These are phyloP conservation scores for Ephemerocybe angulata DNA, from an alignment of 768 basidiomycete genomes.

Conservation along the genomic window DNA sequence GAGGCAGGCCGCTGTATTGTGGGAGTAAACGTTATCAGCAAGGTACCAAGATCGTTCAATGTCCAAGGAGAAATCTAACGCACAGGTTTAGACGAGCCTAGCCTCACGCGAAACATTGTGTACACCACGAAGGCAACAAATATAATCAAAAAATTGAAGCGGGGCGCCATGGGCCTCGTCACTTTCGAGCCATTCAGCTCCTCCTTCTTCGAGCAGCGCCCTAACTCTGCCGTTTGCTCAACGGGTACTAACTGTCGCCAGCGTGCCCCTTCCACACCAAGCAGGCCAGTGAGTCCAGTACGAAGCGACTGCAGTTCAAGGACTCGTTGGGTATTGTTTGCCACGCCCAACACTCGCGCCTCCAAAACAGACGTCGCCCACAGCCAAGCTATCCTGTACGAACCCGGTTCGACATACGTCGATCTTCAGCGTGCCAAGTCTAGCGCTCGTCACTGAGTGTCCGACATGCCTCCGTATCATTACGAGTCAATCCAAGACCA, in stretches of 20 bases:
- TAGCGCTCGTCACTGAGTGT: neutral
- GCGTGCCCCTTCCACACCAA: neutral
- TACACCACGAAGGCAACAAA: neutral
- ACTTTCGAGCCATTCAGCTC: neutral
- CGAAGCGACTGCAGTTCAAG: neutral
- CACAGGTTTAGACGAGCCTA: too few relatives aligned
- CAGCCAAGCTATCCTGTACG: neutral
- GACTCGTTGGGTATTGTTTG: neutral
- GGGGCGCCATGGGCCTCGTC: too few relatives aligned
- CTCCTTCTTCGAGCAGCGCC: neutral
- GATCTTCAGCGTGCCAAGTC: neutral
- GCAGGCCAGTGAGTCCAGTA: neutral
- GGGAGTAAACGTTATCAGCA: too few relatives aligned
- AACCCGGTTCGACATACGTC: neutral
- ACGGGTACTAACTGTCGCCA: neutral
- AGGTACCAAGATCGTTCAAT: too few relatives aligned
- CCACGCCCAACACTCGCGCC: neutral
- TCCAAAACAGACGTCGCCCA: neutral
- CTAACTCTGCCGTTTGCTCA: conserved; percentile 4
- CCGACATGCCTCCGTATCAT: neutral
- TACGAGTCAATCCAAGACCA: neutral
- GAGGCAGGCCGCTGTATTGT: too few relatives aligned
- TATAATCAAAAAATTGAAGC: neutral
- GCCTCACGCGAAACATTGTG: too few relatives aligned
- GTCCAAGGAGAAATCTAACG: too few relatives aligned